Percentiles rank a stretch among this genome's conserved stretches.
These are phyloP conservation scores for Elsinoe australis DNA, from an alignment of 2,329 filamentous ascomycete genomes.

Conservation along the genomic window DNA sequence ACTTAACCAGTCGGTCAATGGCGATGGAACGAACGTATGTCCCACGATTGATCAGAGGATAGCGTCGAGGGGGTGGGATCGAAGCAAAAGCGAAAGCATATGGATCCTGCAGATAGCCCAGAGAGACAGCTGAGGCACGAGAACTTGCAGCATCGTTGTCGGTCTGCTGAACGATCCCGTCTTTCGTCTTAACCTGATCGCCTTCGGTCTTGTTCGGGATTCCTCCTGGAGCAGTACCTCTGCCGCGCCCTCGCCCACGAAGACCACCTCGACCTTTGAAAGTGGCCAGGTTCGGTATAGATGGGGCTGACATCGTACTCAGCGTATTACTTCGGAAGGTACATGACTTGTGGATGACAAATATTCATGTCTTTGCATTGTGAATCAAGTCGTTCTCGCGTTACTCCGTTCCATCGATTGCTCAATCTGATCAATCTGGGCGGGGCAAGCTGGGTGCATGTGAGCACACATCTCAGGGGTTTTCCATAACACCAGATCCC, in stretches of 20 bases:
- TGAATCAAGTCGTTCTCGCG: too few species aligned
- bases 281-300: conserved; percentile 69
- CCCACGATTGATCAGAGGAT: conserved; percentile 92
- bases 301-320: conserved; percentile 21
- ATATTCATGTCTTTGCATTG: too few species aligned
- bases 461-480: too few species aligned
- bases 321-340: too few species aligned
- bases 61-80: conserved; percentile 52
- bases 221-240: conserved; percentile 22
- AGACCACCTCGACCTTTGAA: conserved; percentile 45
- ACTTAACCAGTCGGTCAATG: conserved; percentile 67
- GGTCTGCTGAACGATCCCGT: conserved; percentile 75
- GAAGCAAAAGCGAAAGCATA: conserved; percentile 66
- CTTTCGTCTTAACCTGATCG: conserved; percentile 39
- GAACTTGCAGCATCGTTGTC: conserved; percentile 88
- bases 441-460: too few species aligned
- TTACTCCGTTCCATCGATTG: too few species aligned
- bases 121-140: conserved; percentile 74
- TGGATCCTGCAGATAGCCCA: conserved; percentile 76
- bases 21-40: conserved; percentile 87
- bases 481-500: too few species aligned
- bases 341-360: too few species aligned
- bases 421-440: too few species aligned
- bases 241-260: conserved; percentile 35
- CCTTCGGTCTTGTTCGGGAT: conserved; percentile 30